These are phyloP conservation scores for Reticulascus tulasneorum DNA, from an alignment of 2,329 filamentous ascomycete genomes.

Conservation along the genomic window DNA sequence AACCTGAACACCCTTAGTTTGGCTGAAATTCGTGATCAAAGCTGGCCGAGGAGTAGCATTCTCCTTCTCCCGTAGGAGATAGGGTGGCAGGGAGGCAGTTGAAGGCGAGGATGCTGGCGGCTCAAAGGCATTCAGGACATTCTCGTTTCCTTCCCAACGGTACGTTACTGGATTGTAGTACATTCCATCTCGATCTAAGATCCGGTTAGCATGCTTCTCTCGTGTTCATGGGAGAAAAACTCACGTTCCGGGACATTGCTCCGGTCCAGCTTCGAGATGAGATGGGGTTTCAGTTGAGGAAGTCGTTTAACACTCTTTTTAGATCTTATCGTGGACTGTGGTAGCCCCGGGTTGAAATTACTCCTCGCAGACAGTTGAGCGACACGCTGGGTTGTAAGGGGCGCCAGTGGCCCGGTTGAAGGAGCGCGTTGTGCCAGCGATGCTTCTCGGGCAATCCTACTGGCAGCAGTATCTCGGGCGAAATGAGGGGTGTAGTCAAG, in stretches of 20 bases:
- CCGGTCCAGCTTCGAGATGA: constrained; percentile 79
- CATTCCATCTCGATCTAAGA: constrained; percentile 85
- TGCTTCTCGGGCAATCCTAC: constrained; percentile 61
- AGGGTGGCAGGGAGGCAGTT: constrained; percentile 39
- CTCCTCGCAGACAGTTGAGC: constrained; percentile 47
- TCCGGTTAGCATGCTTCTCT: constrained; percentile 22
- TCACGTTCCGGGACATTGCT: constrained; percentile 77
- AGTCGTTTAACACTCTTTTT: constrained; percentile 58
- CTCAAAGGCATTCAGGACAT: constrained; percentile 76
- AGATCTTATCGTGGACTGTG: constrained; percentile 40
- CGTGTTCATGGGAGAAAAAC: constrained; percentile 24
- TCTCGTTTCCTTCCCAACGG: constrained; percentile 96
- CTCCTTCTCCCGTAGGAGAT: constrained; percentile 51
- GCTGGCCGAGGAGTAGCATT: constrained; percentile 62
- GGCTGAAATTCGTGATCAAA: constrained; percentile 85
- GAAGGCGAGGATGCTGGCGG: constrained; percentile 52
- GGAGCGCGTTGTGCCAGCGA: constrained; percentile 57
- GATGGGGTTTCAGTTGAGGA: constrained; percentile 69
- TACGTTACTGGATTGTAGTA: constrained; percentile 84
- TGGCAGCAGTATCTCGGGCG: constrained; percentile 62
- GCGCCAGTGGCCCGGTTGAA: constrained; percentile 48
- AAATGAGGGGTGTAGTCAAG: constrained; percentile 56
- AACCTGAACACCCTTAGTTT: constrained; percentile 82
- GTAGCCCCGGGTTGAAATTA: constrained; percentile 41
- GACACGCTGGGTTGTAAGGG: constrained; percentile 52